Evolutionary conservation across 768 basidiomycete species (phyloP).

Genomic region (Macrolepiota fuliginosa): DNA sequence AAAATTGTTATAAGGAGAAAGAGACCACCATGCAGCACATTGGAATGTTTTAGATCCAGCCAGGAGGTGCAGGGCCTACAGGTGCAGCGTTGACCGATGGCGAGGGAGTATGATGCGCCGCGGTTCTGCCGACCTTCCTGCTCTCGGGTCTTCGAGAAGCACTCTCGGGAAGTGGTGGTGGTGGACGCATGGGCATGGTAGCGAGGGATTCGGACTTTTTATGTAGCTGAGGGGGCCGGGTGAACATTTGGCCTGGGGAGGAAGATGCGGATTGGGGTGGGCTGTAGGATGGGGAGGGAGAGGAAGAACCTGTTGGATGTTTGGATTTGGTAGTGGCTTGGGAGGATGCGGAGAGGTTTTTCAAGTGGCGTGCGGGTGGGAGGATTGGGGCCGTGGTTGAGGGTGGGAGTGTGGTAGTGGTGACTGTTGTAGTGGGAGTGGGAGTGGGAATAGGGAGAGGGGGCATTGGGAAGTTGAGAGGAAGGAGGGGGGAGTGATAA

Average conservation of each 20-base stretch:
- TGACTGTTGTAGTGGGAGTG: neutral
- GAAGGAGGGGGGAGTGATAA: neutral
- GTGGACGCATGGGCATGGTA: neutral
- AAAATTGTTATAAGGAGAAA: no score
- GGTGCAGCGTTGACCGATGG: conserved; percentile 6
- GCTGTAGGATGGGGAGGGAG: neutral
- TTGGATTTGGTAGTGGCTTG: neutral
- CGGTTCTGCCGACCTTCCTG: neutral
- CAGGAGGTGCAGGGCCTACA: conserved; percentile 2
- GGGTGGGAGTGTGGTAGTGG: neutral
- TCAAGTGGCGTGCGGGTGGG: neutral
- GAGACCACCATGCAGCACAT: no score
- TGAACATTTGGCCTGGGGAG: conserved; percentile 5
- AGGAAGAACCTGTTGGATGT: neutral
- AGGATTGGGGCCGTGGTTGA: neutral
- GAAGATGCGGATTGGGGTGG: conserved; percentile 1
- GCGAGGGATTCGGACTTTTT: conserved; percentile 5
- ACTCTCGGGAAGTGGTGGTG: neutral
- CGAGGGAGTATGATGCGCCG: neutral
- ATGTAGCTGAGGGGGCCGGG: conserved; percentile 1
- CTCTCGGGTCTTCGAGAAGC: neutral
- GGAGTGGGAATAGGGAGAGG: neutral
- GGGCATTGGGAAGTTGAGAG: neutral
- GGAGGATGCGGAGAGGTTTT: neutral
- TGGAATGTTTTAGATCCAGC: conserved; percentile 23